phyloP scores from a whole-genome alignment of 371 early-diverging fungal species.

The Rhizopus microsporus region DNA sequence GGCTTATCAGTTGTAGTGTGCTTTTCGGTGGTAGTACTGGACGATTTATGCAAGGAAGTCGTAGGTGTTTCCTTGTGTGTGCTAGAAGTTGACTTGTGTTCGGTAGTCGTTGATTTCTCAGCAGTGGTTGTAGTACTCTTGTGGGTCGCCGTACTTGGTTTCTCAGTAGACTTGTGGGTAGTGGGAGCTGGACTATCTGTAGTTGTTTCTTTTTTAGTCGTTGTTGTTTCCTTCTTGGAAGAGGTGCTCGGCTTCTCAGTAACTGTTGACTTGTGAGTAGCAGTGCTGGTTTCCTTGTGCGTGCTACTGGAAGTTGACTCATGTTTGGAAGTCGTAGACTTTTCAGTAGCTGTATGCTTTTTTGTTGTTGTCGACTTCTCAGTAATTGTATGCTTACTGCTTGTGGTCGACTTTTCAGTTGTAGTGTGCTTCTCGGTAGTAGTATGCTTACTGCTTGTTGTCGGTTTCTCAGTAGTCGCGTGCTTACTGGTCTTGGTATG shows the following conservation, averaged over 20 bases:
- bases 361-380: background rate
- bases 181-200: background rate
- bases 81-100: slow-evolving; percentile 1
- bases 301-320: background rate
- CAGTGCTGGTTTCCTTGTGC: background rate
- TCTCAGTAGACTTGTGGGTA: slow-evolving; percentile 4
- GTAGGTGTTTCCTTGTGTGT: slow-evolving; percentile 3
- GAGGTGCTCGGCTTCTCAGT: slow-evolving; percentile 6
- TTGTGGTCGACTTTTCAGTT: background rate
- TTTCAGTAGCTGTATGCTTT: slow-evolving; percentile 2
- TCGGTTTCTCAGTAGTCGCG: background rate
- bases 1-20: slow-evolving; percentile 5
- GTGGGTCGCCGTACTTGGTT: background rate
- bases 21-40: slow-evolving; percentile 5
- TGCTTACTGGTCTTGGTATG: background rate
- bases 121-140: background rate
- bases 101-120: slow-evolving; percentile 9
- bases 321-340: background rate
- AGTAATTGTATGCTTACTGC: background rate
- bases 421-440: slow-evolving; percentile 7
- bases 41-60: slow-evolving; percentile 1
- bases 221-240: slow-evolving; percentile 2
- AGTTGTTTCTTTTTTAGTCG: background rate
- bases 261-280: background rate
- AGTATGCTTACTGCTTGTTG: slow-evolving; percentile 2